Percentiles rank a stretch among this genome's conserved stretches.
Conservation (phyloP, 768 basidiomycete genomes). For the Lactarius pseudohatsudake region DNA sequence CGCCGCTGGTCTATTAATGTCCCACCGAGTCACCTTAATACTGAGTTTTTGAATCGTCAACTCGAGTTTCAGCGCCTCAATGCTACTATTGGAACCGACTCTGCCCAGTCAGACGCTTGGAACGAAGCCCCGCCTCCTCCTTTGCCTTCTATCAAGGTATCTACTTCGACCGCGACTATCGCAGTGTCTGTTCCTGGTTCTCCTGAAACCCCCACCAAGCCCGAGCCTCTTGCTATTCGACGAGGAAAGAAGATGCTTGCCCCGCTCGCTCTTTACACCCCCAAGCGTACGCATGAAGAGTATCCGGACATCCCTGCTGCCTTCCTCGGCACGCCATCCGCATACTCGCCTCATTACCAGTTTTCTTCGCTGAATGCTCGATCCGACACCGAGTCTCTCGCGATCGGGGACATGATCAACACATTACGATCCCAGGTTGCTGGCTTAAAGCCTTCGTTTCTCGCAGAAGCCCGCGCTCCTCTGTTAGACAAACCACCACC, state of each 20-base stretch:
- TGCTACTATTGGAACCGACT: constrained; percentile 4
- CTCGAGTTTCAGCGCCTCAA: constrained; percentile 23
- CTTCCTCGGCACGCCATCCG: constrained; percentile 41
- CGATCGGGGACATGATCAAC: constrained; percentile 40
- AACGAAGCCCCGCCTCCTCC: constrained; percentile 17
- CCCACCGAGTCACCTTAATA: constrained; percentile 26
- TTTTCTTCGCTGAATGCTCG: constrained; percentile 11
- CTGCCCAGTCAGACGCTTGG: constrained; percentile 6
- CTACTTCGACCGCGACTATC: constrained; percentile 35
- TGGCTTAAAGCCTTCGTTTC: constrained; percentile 29
- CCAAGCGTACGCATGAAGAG: constrained; percentile 29
- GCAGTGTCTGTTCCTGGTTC: constrained; percentile 34
- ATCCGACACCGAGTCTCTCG: constrained; percentile 31
- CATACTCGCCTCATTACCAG: constrained; percentile 37
- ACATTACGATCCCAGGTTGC: constrained; percentile 34
- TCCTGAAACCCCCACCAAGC: constrained; percentile 24
- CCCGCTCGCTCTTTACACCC: constrained; percentile 33
- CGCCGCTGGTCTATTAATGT: constrained; percentile 29
- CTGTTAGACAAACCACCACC: constrained; percentile 3
- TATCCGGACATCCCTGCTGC: constrained; percentile 47
- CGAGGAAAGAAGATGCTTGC: constrained; percentile 39
- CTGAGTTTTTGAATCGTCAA: constrained; percentile 21
- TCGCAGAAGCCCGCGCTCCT: constrained; percentile 6
- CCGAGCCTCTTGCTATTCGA: constrained; percentile 40
- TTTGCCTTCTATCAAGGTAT: constrained; percentile 39